Conservation (phyloP, 257 asterid genomes). For the Nicotiana tabacum region DNA sequence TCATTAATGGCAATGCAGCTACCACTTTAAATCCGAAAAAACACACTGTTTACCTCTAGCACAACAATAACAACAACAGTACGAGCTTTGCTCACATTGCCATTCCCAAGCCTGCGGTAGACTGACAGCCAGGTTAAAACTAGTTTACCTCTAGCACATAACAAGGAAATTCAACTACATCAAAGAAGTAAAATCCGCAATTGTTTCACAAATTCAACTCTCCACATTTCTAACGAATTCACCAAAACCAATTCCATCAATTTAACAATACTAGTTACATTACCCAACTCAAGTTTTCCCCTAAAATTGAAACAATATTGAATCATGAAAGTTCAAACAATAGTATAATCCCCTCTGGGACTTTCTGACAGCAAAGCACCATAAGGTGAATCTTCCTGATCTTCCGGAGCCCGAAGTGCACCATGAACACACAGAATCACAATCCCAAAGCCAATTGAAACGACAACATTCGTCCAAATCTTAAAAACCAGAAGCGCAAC, state of each 20-base stretch:
- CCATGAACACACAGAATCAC: conserved; percentile 54
- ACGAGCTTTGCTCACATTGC: too few relatives aligned
- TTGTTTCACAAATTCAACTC: background rate
- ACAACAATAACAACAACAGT: too few relatives aligned
- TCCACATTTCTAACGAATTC: background rate
- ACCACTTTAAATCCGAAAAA: background rate
- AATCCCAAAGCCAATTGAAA: conserved; percentile 45
- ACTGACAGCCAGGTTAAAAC: too few relatives aligned
- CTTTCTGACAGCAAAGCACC: conserved; percentile 77
- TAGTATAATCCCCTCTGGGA: conserved; percentile 67
- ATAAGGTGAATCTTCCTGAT: conserved; percentile 66
- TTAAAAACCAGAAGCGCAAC: conserved; percentile 49
- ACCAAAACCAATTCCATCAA: background rate
- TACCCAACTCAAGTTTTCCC: background rate
- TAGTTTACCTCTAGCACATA: background rate
- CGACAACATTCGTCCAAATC: conserved; percentile 53
- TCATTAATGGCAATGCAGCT: background rate
- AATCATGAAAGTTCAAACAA: conserved; percentile 41
- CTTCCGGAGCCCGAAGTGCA: conserved; percentile 73
- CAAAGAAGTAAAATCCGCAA: background rate
- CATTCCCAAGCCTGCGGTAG: too few relatives aligned
- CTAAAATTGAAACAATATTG: background rate
- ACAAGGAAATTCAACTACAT: background rate
- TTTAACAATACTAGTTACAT: background rate
- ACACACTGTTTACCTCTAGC: background rate